A percentile compares a stretch with the other conserved stretches of the same genome.
Conservation (phyloP, 352 stramenopile species). For the Globisporangium acanthophoron region DNA sequence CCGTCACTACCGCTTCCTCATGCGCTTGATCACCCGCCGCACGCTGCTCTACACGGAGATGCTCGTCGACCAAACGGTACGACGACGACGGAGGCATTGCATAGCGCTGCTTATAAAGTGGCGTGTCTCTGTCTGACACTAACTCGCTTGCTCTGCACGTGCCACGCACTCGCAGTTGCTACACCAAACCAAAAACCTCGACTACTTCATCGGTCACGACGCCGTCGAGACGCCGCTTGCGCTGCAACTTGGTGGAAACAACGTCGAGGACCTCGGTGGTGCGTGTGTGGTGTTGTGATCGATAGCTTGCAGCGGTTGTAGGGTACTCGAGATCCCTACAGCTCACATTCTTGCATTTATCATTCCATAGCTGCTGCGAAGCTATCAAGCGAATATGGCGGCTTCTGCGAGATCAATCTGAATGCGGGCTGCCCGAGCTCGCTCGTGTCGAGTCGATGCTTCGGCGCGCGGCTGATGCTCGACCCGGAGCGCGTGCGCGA, state of each 20-base stretch:
- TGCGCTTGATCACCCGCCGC: constrained; percentile 90
- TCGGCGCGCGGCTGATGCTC: constrained; percentile 98
- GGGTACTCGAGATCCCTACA: too few relatives aligned
- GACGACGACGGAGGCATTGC: background rate
- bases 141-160: background rate
- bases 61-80: constrained; percentile 95
- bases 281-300: background rate
- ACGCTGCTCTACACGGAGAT: constrained; percentile 99
- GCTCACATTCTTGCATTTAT: background rate
- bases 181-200: constrained; percentile 81
- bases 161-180: constrained; percentile 36
- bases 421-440: constrained; percentile 94
- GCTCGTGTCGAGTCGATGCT: constrained; percentile 82
- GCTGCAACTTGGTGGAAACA: constrained; percentile 93
- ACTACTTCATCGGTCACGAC: constrained; percentile 88
- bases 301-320: background rate
- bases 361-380: constrained; percentile 38
- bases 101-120: background rate
- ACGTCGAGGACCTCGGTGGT: constrained; percentile 77
- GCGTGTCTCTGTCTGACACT: background rate
- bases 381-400: constrained; percentile 80
- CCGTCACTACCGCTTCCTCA: constrained; percentile 92
- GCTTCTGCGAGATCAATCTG: constrained; percentile 95
- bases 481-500: constrained; percentile 92
- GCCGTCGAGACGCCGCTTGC: constrained; percentile 84